Evolutionary conservation across 345 rosid species (phyloP).

Genomic region (Populus deltoides): DNA sequence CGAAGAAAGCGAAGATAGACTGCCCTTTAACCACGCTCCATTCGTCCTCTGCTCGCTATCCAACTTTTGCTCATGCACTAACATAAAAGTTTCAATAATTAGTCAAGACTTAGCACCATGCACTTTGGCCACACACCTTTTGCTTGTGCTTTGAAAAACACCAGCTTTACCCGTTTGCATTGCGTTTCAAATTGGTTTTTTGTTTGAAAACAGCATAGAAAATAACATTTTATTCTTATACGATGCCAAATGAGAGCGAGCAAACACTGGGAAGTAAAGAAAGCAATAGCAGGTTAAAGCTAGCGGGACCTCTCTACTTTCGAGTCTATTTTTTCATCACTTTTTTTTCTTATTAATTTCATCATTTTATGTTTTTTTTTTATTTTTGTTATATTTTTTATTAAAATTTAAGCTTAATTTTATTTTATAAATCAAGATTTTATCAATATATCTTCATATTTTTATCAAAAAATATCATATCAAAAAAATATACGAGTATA

Average conservation of each 20-base stretch:
- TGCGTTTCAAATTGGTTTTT: background rate
- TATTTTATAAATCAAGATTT: too few relatives aligned
- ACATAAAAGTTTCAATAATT: background rate
- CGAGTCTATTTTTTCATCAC: too few relatives aligned
- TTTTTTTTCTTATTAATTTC: too few relatives aligned
- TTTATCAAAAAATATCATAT: too few relatives aligned
- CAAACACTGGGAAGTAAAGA: too few relatives aligned
- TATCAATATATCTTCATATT: rapidly evolving
- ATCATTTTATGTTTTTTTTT: too few relatives aligned
- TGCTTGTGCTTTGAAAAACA: background rate
- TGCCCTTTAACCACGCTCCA: background rate
- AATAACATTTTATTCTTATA: too few relatives aligned
- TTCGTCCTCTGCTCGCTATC: background rate
- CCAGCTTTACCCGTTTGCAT: too few relatives aligned
- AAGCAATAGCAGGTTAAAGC: background rate
- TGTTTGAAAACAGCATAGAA: background rate
- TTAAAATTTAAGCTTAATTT: too few relatives aligned
- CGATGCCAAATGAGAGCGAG: too few relatives aligned
- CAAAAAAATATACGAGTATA: too few relatives aligned
- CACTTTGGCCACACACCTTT: background rate
- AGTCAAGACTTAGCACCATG: background rate
- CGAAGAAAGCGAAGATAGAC: background rate
- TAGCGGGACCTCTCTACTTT: background rate
- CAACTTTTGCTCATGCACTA: background rate
- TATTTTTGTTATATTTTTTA: too few relatives aligned